Base-by-base conservation (phyloP, 768 basidiomycete genomes). In the Serendipita indica region DNA sequence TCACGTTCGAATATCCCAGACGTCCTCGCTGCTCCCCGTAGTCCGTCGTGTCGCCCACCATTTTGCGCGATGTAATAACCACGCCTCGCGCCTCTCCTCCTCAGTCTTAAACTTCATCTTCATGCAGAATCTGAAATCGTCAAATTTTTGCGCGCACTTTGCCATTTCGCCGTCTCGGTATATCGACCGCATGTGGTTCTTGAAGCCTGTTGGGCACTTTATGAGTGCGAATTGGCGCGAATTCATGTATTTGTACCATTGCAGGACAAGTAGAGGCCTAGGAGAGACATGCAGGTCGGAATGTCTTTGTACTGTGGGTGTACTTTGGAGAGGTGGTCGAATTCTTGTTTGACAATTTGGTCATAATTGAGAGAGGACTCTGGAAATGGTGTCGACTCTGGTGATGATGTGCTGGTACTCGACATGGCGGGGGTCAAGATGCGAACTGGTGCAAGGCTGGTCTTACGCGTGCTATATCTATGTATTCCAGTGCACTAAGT, bases 111-210 rank as follows among this genome's bases (percentile, higher is more conserved):
- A 75, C 70, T 91, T 94, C 61, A 86, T 72, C 61, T 82, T 84
- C 74, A 94, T 73, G 71, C 94, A 99, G 70, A 88, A 94, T 71
- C 96, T 96, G 77, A 94, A 93, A 65, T 94, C 92, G 60, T 89
- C 83, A 67, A 83, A 77, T 68, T 94, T 92, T 43, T 76, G 74
- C 0, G 73, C 74, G 70, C 93, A 97, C 58, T 81, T 78, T 0
- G 79, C 71, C 59, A 81, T 77, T 60, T 79, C 71, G 4, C 94
- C 94, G 63, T 84, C 82, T 66, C 94, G 80, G 70, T 98, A 98
- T 57, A 97, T 71, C 1, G 85, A 83, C 65, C 83, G 85, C 52
- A 91, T 69, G 70, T 97, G 94, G 18, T 80, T 77, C 35, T 82
- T 80, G 33, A 92, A 75, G 54, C 81, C 93, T 94, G 66, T 37